phyloP scores from a whole-genome alignment of 495 filamentous ascomycete genomes.

The Penicillium atrosanguineum region DNA sequence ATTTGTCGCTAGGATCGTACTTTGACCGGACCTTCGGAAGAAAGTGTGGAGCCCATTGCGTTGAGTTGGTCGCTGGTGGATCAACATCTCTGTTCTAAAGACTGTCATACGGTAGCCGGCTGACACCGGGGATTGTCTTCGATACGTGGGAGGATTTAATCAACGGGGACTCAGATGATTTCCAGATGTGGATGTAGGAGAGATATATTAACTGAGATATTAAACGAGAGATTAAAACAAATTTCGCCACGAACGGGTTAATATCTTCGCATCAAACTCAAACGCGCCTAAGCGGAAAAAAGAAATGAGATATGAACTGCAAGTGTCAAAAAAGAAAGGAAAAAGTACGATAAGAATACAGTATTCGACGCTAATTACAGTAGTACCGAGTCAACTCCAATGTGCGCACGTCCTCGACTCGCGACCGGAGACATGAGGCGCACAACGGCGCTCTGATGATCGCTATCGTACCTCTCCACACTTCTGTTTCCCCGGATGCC shows the following conservation, averaged over 20 bases:
- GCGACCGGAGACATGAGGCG: conserved; percentile 8
- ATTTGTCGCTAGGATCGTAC: not conserved
- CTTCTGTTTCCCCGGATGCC: conserved; percentile 11
- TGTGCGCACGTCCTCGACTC: not conserved
- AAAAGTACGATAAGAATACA: not conserved
- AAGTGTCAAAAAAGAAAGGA: not conserved
- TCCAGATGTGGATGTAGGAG: not conserved
- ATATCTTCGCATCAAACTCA: not conserved
- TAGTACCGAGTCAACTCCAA: not conserved
- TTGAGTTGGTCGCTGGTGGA: not conserved
- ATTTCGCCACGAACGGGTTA: not conserved
- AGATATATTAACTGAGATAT: not conserved
- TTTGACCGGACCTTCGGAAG: not conserved
- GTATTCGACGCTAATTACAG: not conserved
- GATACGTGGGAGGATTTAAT: not conserved
- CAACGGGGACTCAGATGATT: not conserved
- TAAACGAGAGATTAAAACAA: too few species aligned
- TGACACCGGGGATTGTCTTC: not conserved
- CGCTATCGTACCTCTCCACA: conserved; percentile 10
- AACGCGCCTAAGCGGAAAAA: not conserved
- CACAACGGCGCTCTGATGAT: conserved; percentile 14
- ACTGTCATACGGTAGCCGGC: conserved; percentile 10
- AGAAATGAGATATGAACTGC: not conserved
- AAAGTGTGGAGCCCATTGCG: not conserved
- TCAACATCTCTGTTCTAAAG: not conserved